phyloP scores from a whole-genome alignment of 192 early-diverging fungal species.

The Chytriomyces sp. region DNA sequence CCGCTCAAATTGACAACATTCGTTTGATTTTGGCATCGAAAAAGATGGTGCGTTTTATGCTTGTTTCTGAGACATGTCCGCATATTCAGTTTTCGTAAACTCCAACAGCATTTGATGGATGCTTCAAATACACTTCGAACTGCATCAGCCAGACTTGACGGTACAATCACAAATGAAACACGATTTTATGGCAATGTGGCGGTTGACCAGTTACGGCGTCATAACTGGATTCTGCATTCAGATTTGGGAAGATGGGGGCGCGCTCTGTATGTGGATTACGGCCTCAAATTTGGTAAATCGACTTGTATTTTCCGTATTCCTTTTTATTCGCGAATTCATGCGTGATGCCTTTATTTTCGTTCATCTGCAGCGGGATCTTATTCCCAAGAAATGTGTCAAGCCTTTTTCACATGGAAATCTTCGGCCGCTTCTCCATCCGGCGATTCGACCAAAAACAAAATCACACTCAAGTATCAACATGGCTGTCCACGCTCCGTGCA shows the following conservation, averaged over 20 bases:
- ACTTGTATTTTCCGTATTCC: neutral
- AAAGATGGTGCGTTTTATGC: constrained; percentile 24
- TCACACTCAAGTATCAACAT: constrained; percentile 28
- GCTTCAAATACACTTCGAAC: neutral
- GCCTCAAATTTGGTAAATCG: constrained; percentile 17
- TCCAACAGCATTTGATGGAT: constrained; percentile 3
- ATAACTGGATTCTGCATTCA: constrained; percentile 36
- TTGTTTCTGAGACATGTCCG: neutral
- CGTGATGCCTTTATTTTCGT: neutral
- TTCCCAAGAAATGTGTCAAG: constrained; percentile 23
- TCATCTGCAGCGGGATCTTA: constrained; percentile 13
- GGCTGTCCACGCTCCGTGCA: neutral
- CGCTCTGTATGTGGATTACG: constrained; percentile 28
- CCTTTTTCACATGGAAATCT: constrained; percentile 26
- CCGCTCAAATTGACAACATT: constrained; percentile 15
- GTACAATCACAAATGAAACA: constrained; percentile 16
- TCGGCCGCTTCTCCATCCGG: neutral
- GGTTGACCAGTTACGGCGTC: constrained; percentile 21
- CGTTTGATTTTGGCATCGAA: neutral
- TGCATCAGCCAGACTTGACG: neutral
- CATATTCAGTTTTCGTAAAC: neutral
- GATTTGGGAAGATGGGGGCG: constrained; percentile 14
- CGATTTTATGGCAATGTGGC: constrained; percentile 21
- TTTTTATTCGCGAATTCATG: neutral
- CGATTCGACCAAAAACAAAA: constrained; percentile 12